A percentile compares a stretch with the other conserved stretches of the same genome.
These are phyloP conservation scores for Adansonia digitata DNA, from an alignment of 345 rosid species.

Conservation along the genomic window DNA sequence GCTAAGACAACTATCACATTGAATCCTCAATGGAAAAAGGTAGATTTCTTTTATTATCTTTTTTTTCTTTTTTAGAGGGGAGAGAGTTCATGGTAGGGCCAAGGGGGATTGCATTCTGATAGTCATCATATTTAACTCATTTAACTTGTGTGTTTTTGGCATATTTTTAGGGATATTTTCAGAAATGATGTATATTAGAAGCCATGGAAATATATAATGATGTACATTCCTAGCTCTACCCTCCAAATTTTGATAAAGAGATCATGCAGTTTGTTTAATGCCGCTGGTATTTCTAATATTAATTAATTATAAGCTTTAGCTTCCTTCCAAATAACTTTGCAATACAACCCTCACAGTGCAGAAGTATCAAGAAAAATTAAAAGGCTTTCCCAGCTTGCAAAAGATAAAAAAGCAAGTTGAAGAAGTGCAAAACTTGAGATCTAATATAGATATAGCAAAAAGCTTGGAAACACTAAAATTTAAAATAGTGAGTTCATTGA, in stretches of 20 bases:
- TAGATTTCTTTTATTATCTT: slow-evolving; percentile 10
- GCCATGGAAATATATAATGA: slow-evolving; percentile 91
- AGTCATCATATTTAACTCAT: background rate
- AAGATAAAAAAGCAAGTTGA: slow-evolving; percentile 72
- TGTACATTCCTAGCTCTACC: slow-evolving; percentile 32
- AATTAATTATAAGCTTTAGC: slow-evolving; percentile 49
- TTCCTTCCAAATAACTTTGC: slow-evolving; percentile 70
- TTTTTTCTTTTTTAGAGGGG: background rate
- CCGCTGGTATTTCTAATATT: slow-evolving; percentile 2
- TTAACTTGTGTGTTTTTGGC: slow-evolving; percentile 9
- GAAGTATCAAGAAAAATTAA: slow-evolving; percentile 41
- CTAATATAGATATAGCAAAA: slow-evolving; percentile 72
- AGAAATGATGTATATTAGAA: slow-evolving; percentile 92
- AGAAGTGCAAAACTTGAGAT: slow-evolving; percentile 76
- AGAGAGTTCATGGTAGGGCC: background rate
- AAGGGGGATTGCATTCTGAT: background rate
- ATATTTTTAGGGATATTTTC: slow-evolving; percentile 71
- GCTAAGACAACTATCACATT: slow-evolving; percentile 78
- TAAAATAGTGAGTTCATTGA: slow-evolving; percentile 15
- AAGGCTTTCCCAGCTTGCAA: slow-evolving; percentile 19
- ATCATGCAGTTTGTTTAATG: background rate
- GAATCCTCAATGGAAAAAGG: slow-evolving; percentile 97
- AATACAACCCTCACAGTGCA: slow-evolving; percentile 72
- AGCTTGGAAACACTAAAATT: slow-evolving; percentile 26
- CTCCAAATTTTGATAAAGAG: background rate